Percentiles rank a stretch among this genome's conserved stretches.
Evolutionary conservation across 2,329 filamentous ascomycete species (phyloP).

Genomic region (Fusarium floridanum): DNA sequence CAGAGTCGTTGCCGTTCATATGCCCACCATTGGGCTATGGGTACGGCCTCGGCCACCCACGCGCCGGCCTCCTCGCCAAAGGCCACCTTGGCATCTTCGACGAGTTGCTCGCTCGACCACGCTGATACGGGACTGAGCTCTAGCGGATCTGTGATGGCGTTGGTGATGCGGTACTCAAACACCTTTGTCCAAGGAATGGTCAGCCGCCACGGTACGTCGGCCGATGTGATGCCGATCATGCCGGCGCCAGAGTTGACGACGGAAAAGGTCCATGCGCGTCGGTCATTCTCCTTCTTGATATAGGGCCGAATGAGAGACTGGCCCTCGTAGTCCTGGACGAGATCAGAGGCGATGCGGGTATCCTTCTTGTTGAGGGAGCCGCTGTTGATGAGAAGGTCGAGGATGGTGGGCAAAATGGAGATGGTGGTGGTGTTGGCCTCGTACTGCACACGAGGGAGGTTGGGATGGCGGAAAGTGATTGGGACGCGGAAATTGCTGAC

Average conservation of each 20-base stretch:
- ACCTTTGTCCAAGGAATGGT: constrained; percentile 50
- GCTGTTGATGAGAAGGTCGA: constrained; percentile 51
- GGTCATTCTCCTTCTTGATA: constrained; percentile 41
- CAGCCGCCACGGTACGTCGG: constrained; percentile 49
- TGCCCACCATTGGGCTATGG: constrained; percentile 42
- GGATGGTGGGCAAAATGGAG: constrained; percentile 52
- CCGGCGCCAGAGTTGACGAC: constrained; percentile 52
- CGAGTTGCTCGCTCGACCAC: constrained; percentile 44
- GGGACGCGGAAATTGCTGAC: constrained; percentile 51
- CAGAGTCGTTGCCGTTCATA: constrained; percentile 43
- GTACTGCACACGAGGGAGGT: constrained; percentile 49
- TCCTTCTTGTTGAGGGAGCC: constrained; percentile 48
- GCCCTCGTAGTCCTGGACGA: constrained; percentile 52
- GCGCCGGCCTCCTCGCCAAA: constrained; percentile 44
- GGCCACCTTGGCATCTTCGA: constrained; percentile 34
- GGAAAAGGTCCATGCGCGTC: constrained; percentile 51
- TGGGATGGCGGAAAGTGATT: constrained; percentile 50
- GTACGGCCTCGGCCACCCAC: constrained; percentile 46
- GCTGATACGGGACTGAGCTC: constrained; percentile 45
- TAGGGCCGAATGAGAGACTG: constrained; percentile 52
- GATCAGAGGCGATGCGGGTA: constrained; percentile 43
- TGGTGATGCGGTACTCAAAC: constrained; percentile 50
- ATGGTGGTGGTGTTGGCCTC: constrained; percentile 50
- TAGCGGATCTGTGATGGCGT: constrained; percentile 46
- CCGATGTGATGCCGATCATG: constrained; percentile 49